Evolutionary conservation across 108 stramenopile genomes (phyloP), one percentile per base, ranked within the genome.

Genomic region (Skeletonema marinoi): DNA sequence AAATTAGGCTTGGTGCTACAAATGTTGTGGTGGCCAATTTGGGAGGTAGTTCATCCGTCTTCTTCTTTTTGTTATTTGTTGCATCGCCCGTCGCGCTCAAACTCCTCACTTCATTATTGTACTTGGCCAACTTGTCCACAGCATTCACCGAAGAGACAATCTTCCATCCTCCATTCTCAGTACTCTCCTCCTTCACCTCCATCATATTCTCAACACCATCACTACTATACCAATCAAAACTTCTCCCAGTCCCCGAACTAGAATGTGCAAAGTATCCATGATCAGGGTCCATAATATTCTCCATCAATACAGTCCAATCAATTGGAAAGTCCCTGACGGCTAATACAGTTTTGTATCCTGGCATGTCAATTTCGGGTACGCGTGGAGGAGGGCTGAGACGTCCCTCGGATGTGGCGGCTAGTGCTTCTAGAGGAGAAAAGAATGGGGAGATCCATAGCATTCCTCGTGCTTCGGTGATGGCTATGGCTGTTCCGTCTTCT

Each of bases 221-320:
- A 33, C 86, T 82, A 11, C 86, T 73, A 78, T 89, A 92, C 72
- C 87, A 74, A 74, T 92, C 91, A 70, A 92, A 89, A n/a, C n/a
- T n/a, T n/a, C n/a, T n/a, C 1, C 71, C 78, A 10, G 44, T 66
- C 11, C 61, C 48, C n/a, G 66, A 60, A 67, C 68, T 62, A 33
- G 66, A 60, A 73, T 92, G 91, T 4, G 91, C 91, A 70, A 92
- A 92, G 51, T 81, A 61, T 35, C 91, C 91, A 81, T 92, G 91
- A 48, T 92, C 91, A 3, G 91, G 84, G 73, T 89, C 91, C 61
- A 78, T 73, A 35, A 92, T 92, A 73, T 92, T 92, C 65, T 82
- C 81, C 33, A 92, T 60, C 31, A 92, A 46, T n/a, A 92, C 85
- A 17, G 86, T 76, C 80, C 80, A 92, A 78, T 92, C 91, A 6